Evolutionary conservation across 2,329 filamentous ascomycete genomes (phyloP).

Genomic region (Trichoderma aggressivum): DNA sequence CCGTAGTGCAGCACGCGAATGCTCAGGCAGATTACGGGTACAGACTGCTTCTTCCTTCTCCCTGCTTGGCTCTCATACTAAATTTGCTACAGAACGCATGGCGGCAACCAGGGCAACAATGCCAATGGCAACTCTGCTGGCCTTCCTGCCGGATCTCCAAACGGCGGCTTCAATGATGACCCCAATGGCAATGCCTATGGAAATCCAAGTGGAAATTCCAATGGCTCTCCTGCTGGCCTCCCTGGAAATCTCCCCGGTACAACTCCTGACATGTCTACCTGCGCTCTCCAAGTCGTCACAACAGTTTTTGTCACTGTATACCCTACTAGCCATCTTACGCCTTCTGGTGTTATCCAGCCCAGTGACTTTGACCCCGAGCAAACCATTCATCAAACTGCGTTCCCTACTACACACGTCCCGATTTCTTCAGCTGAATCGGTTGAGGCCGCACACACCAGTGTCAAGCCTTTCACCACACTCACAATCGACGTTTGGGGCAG

Average conservation of each 20-base stretch:
- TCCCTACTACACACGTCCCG: conserved; percentile 29
- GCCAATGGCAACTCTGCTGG: conserved; percentile 4
- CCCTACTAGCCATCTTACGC: conserved; percentile 27
- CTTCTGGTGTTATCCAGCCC: conserved; percentile 20
- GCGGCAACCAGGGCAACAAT: not conserved
- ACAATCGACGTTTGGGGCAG: conserved; percentile 36
- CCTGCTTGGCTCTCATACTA: not conserved
- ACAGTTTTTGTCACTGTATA: conserved; percentile 50
- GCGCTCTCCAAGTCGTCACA: conserved; percentile 38
- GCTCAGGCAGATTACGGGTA: conserved; percentile 36
- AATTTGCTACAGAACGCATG: conserved; percentile 19
- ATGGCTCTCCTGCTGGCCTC: not conserved
- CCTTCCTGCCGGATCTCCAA: conserved; percentile 10
- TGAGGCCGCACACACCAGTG: conserved; percentile 20
- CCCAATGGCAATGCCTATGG: not conserved
- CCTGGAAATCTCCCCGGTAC: conserved; percentile 21
- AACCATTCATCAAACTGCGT: conserved; percentile 21
- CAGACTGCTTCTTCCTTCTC: conserved; percentile 20
- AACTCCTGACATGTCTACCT: conserved; percentile 32
- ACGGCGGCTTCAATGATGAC: conserved; percentile 1
- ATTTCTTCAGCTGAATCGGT: conserved; percentile 25
- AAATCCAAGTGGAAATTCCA: not conserved
- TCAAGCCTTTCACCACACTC: conserved; percentile 35
- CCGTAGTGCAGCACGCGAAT: conserved; percentile 32
- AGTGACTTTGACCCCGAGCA: conserved; percentile 22